Conservation (phyloP, 164 flowering plant genomes). For the Chimonanthus salicifolius region DNA sequence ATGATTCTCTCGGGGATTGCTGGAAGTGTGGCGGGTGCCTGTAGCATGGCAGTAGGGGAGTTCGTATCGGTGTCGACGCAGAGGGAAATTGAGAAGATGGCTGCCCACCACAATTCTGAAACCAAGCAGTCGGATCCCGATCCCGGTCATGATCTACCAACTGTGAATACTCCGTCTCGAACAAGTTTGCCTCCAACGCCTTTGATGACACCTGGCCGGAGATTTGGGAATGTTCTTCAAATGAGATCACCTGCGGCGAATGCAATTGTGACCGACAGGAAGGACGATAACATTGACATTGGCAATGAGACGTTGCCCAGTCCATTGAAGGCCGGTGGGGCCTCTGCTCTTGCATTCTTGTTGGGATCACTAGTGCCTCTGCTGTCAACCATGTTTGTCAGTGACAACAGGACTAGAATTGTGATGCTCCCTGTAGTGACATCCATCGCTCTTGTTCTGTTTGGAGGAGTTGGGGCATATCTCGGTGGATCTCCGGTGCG, state of each 20-base stretch:
- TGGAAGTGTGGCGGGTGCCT: constrained; percentile 61
- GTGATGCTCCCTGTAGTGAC: constrained; percentile 26
- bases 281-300: neutral
- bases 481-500: constrained; percentile 41
- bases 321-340: constrained; percentile 45
- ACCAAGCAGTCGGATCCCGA: neutral
- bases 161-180: neutral
- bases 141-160: neutral
- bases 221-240: neutral
- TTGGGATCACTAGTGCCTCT: constrained; percentile 45
- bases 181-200: neutral
- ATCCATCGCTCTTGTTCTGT: constrained; percentile 34
- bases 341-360: constrained; percentile 46
- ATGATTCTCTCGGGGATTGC: constrained; percentile 60
- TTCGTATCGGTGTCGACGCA: constrained; percentile 60
- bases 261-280: neutral
- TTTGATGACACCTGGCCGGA: neutral
- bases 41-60: constrained; percentile 70
- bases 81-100: constrained; percentile 38
- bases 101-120: neutral
- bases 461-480: constrained; percentile 44
- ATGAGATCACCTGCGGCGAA: neutral
- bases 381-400: constrained; percentile 22
- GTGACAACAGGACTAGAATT: constrained; percentile 14
- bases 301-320: constrained; percentile 24